Base-by-base conservation (phyloP, 2,329 filamentous ascomycete species). In the Aspergillus sergii region DNA sequence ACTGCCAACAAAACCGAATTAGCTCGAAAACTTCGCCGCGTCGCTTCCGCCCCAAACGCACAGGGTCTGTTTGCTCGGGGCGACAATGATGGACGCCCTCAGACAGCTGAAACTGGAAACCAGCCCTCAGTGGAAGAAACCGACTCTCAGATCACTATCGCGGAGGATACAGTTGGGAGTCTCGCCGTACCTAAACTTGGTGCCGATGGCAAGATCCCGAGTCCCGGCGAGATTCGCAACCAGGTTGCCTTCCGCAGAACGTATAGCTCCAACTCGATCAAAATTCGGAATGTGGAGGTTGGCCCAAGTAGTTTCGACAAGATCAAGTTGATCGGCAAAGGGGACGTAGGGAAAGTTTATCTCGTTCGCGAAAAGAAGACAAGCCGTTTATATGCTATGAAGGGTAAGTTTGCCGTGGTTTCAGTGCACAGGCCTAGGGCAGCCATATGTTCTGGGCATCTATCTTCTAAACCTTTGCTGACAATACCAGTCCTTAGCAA, bases 261-360 rank as follows among this genome's bases (percentile, higher is more conserved):
- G 3, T 99, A 99, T 79, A 98, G 95, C 80, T 97, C 94, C 69
- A 99, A 98, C 79, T 98, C 95, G 46, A 99, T 99, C 84, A 99
- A 99, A 81, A 92, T 98, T 69, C 88, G 95, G 72, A 93, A 97
- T 76, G 95, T 99, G 55, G 95, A 99, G 80, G 95, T 99, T 41
- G 92, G 93, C 0, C 95, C 95, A 0, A 86, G 91, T 66, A 98
- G 94, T 77, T 99, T 99, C 73, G 95, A 99, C 84, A 99, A 99
- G 87, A 97, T 99, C 80, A 99, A 99, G 80, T 86, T 99, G 80
- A 97, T 99, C 75, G 95, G 95, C 61, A 99, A 99, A 82, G 95
- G 95, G 63, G 95, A 99, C 79, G 95, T 99, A 28, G 95, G 95
- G 66, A 99, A 99, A 82, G 95, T 99, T 1, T 99, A 99, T 76